Percentiles rank a stretch among this genome's conserved stretches.
Conservation (phyloP, 2,329 filamentous ascomycete genomes). For the Cladosporium austrohemisphaericum region DNA sequence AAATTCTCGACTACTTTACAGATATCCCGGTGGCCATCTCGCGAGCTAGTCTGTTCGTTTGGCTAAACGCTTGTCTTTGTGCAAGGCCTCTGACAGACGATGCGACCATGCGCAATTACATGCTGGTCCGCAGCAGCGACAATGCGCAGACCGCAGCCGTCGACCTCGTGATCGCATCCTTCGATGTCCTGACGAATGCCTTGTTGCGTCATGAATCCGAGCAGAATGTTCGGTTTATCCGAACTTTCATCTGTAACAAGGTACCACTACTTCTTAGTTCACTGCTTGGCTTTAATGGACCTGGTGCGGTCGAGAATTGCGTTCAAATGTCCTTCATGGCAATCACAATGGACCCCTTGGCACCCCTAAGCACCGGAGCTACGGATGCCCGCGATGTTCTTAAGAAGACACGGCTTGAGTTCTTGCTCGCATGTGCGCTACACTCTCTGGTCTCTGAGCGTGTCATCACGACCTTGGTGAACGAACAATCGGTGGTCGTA, state of each 20-base stretch:
- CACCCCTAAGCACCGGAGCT: conserved; percentile 59
- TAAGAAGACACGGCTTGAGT: conserved; percentile 71
- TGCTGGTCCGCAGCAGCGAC: conserved; percentile 81
- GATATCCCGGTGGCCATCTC: conserved; percentile 72
- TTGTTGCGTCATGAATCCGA: conserved; percentile 66
- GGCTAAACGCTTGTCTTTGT: conserved; percentile 76
- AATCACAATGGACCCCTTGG: conserved; percentile 64
- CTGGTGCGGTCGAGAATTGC: conserved; percentile 59
- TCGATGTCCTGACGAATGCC: conserved; percentile 84
- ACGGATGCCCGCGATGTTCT: conserved; percentile 54
- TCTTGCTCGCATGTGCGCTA: conserved; percentile 84
- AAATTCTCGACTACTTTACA: conserved; percentile 28
- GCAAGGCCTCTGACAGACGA: conserved; percentile 83
- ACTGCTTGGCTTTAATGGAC: conserved; percentile 55
- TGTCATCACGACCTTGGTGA: conserved; percentile 74
- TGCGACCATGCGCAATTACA: conserved; percentile 68
- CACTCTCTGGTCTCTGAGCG: conserved; percentile 78
- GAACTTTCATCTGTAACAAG: conserved; percentile 80
- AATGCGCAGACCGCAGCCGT: conserved; percentile 73
- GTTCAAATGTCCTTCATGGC: conserved; percentile 63
- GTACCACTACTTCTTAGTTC: conserved; percentile 59
- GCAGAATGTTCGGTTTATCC: conserved; percentile 65
- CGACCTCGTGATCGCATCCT: conserved; percentile 81
- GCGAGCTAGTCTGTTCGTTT: conserved; percentile 78
- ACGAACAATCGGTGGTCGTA: conserved; percentile 75